Conservation (phyloP, 306 rosid genomes). For the Malus sylvestris region DNA sequence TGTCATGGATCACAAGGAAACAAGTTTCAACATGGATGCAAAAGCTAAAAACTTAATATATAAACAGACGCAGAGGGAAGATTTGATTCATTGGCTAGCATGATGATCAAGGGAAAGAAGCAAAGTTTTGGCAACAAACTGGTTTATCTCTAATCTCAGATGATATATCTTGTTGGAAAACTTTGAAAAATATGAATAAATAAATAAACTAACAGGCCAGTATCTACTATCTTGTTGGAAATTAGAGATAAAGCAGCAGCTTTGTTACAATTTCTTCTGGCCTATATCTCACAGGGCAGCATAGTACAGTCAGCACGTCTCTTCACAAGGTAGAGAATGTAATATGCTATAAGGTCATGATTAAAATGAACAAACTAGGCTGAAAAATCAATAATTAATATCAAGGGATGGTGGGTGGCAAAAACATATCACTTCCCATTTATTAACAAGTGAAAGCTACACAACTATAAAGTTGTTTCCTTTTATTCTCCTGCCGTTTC, state of each 20-base stretch:
- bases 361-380: no score
- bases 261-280: not conserved
- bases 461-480: not conserved
- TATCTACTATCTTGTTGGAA: not conserved
- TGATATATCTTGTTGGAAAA: not conserved
- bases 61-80: not conserved
- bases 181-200: not conserved
- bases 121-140: not conserved
- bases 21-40: not conserved
- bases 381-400: no score
- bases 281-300: not conserved
- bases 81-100: not conserved
- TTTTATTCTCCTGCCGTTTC: not conserved
- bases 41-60: not conserved
- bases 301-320: not conserved
- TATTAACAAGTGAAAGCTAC: not conserved
- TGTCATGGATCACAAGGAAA: conserved; percentile 24
- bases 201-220: not conserved
- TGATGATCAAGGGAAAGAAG: not conserved
- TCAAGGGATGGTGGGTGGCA: not conserved
- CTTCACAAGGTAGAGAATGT: not conserved
- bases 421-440: not conserved
- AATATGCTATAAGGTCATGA: not conserved
- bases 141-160: not conserved
- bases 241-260: no score